Conservation (phyloP, 108 stramenopile species). For the Seminavis robusta region DNA sequence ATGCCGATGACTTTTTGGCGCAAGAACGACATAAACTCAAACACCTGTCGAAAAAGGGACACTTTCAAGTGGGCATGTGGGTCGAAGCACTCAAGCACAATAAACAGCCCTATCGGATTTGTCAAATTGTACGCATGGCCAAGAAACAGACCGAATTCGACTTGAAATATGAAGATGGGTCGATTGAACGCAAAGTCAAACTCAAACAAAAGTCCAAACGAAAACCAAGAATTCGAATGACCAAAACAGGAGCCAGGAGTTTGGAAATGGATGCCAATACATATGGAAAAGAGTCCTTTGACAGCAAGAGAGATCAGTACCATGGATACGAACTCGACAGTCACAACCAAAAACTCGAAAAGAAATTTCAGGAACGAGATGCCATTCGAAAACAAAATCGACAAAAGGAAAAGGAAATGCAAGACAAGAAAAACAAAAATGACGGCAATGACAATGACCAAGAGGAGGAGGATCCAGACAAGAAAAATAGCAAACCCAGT, state of each 20-base stretch:
- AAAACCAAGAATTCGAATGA: conserved; percentile 89
- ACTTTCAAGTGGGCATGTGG: conserved; percentile 78
- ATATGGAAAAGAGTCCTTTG: conserved; percentile 82
- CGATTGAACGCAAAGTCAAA: conserved; percentile 65
- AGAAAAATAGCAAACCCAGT: neutral
- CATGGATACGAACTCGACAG: conserved; percentile 80
- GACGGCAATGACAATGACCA: neutral
- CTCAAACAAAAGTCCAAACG: conserved; percentile 19
- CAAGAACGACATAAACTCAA: conserved; percentile 56
- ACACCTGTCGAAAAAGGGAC: conserved; percentile 24
- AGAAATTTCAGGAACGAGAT: conserved; percentile 63
- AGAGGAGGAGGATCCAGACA: conserved; percentile 1
- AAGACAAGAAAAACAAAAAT: neutral
- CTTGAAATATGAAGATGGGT: conserved; percentile 81
- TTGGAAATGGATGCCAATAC: conserved; percentile 33
- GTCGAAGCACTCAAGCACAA: conserved; percentile 84
- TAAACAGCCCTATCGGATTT: conserved; percentile 80
- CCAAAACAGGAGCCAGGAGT: conserved; percentile 64
- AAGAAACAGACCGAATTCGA: conserved; percentile 60
- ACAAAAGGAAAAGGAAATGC: conserved; percentile 13
- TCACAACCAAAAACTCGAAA: conserved; percentile 55
- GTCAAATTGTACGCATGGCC: conserved; percentile 69
- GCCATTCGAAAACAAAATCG: conserved; percentile 54
- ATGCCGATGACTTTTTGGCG: conserved; percentile 56
- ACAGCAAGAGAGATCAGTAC: conserved; percentile 89